phyloP scores from a whole-genome alignment of 1,284 basidiomycete species.

The Trametes hirsuta region DNA sequence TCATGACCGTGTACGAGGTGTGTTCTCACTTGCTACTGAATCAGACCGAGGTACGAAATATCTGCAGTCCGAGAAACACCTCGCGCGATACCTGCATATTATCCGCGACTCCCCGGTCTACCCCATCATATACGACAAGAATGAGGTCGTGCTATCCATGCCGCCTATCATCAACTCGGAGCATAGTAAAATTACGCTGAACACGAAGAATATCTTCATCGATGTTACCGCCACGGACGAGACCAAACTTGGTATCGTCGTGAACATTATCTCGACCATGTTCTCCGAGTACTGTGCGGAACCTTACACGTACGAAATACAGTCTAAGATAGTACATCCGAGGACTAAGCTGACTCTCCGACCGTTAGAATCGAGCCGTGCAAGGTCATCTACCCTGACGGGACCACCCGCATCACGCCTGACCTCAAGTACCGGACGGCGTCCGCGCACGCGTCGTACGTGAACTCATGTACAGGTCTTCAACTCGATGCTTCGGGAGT shows the following conservation, averaged over 20 bases:
- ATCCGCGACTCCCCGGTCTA: constrained; percentile 96
- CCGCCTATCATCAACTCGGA: constrained; percentile 99
- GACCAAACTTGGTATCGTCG: constrained; percentile 94
- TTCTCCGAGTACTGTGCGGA: constrained; percentile 96
- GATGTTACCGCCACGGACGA: constrained; percentile 98
- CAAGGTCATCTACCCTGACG: constrained; percentile 80
- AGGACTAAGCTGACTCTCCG: not conserved
- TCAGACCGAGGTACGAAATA: not conserved
- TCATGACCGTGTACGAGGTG: constrained; percentile 93
- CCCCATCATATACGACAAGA: constrained; percentile 94
- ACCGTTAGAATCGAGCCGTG: constrained; percentile 86
- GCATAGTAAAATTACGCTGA: constrained; percentile 95
- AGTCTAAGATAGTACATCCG: not conserved
- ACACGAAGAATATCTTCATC: constrained; percentile 95
- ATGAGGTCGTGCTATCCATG: constrained; percentile 91
- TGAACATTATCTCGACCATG: constrained; percentile 95
- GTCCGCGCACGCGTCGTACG: constrained; percentile 84
- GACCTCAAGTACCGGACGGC: constrained; percentile 77
- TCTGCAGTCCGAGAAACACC: constrained; percentile 87
- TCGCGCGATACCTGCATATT: constrained; percentile 89
- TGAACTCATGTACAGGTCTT: constrained; percentile 95
- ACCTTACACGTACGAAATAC: constrained; percentile 79
- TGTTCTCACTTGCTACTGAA: constrained; percentile 16
- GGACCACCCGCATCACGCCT: constrained; percentile 78
- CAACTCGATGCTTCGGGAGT: constrained; percentile 65